phyloP scores from a whole-genome alignment of 352 stramenopile genomes.

The Pythium aristosporum region DNA sequence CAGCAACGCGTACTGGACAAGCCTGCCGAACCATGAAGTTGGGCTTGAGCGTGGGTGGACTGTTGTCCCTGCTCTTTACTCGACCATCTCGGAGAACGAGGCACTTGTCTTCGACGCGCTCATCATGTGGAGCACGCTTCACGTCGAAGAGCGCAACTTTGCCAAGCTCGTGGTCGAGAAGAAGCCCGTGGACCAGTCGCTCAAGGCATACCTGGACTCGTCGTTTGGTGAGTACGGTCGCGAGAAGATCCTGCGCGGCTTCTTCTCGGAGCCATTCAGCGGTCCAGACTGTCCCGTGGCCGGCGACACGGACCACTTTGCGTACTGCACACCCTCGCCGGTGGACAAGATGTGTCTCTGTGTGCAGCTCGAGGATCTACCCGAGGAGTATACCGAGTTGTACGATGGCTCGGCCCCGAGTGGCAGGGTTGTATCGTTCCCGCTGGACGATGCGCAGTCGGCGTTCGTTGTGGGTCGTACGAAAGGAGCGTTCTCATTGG shows the following conservation, averaged over 20 bases:
- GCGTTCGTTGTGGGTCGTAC: no score
- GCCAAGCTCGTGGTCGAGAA: slow-evolving; percentile 9
- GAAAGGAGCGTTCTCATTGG: no score
- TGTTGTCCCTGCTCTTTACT: slow-evolving; percentile 1
- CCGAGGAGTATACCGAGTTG: no score
- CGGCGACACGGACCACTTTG: slow-evolving; percentile 18
- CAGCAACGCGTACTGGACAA: slow-evolving; percentile 13
- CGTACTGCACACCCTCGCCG: slow-evolving; percentile 13
- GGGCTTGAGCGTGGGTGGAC: slow-evolving; percentile 5
- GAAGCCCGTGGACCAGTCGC: slow-evolving; percentile 2
- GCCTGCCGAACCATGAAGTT: not conserved
- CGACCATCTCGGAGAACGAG: not conserved
- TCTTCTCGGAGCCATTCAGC: slow-evolving; percentile 11
- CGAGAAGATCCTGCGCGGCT: slow-evolving; percentile 15
- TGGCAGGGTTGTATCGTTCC: no score
- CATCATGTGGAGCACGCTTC: slow-evolving; percentile 13
- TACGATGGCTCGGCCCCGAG: no score
- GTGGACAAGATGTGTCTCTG: slow-evolving; percentile 17
- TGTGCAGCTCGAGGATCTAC: slow-evolving; percentile 7
- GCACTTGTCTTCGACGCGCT: slow-evolving; percentile 2
- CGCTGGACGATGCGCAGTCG: no score
- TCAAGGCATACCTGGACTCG: slow-evolving; percentile 3
- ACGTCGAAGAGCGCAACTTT: slow-evolving; percentile 1
- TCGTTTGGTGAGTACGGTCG: not conserved
- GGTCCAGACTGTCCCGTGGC: slow-evolving; percentile 6